These are phyloP conservation scores for Waltiozyma sp. DNA, from an alignment of 1,139 yeast genomes.

Conservation along the genomic window DNA sequence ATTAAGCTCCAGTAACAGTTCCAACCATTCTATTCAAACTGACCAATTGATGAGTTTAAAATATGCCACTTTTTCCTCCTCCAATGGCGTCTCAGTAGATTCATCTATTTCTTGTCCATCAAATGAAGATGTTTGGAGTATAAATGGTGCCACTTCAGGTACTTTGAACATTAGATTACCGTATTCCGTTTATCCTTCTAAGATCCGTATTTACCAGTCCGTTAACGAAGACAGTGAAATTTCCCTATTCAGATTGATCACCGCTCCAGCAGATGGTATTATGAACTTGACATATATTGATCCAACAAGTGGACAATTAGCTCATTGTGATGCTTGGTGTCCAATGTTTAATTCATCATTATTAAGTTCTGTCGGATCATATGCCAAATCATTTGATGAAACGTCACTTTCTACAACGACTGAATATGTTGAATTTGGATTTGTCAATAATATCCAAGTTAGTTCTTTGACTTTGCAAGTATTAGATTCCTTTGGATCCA, in stretches of 20 bases:
- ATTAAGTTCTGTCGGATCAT: constrained; percentile 17
- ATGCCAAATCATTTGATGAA: constrained; percentile 13
- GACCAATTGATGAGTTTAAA: constrained; percentile 61
- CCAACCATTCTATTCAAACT: constrained; percentile 32
- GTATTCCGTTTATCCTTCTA: constrained; percentile 52
- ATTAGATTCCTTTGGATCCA: constrained; percentile 56
- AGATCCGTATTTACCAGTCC: constrained; percentile 62
- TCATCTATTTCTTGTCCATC: constrained; percentile 49
- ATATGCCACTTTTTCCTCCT: constrained; percentile 47
- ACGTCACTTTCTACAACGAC: constrained; percentile 29
- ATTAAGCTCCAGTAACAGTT: constrained; percentile 20
- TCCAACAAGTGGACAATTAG: constrained; percentile 45
- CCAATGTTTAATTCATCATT: constrained; percentile 38
- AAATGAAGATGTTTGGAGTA: constrained; percentile 43
- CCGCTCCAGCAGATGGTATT: constrained; percentile 77
- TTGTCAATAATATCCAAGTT: constrained; percentile 60
- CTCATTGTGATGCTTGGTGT: constrained; percentile 80
- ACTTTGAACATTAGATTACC: constrained; percentile 61
- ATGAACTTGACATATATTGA: constrained; percentile 85
- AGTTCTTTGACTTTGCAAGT: constrained; percentile 55
- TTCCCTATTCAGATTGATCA: constrained; percentile 57
- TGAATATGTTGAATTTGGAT: constrained; percentile 68
- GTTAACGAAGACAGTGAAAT: constrained; percentile 35
- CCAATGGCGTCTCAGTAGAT: constrained; percentile 27
- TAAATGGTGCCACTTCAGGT: constrained; percentile 41